Conservation (phyloP, 2,329 filamentous ascomycete species). For the Penicillium janthinellum region DNA sequence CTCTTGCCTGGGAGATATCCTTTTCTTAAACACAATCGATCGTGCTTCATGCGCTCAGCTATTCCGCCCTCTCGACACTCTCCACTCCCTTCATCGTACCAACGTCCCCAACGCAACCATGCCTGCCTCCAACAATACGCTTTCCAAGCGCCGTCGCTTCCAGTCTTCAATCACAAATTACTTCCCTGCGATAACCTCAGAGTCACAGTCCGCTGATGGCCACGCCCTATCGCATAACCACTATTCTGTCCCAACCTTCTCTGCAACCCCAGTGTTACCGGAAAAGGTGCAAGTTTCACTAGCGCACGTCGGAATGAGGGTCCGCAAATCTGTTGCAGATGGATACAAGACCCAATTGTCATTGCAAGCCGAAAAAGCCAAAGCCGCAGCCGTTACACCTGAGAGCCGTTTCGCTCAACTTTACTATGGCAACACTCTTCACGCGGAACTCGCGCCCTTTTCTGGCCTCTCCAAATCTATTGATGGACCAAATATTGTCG, state of each 20-base stretch:
- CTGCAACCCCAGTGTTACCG: conserved; percentile 58
- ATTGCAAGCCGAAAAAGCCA: conserved; percentile 28
- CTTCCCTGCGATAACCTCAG: conserved; percentile 33
- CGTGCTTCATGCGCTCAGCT: neutral
- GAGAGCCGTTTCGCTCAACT: conserved; percentile 4
- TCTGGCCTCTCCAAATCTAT: conserved; percentile 73
- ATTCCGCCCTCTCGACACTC: neutral
- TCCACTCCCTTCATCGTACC: conserved; percentile 20
- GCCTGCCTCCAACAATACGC: conserved; percentile 19
- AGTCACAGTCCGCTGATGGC: conserved; percentile 12
- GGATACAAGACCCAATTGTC: conserved; percentile 75
- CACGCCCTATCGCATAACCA: conserved; percentile 40
- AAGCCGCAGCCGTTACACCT: conserved; percentile 7
- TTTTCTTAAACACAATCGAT: neutral
- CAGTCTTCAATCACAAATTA: conserved; percentile 47
- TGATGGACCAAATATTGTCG: conserved; percentile 25
- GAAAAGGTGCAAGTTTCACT: conserved; percentile 74
- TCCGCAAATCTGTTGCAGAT: conserved; percentile 89
- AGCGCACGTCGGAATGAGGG: conserved; percentile 89
- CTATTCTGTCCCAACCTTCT: conserved; percentile 44
- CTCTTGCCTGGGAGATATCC: neutral
- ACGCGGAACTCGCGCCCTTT: conserved; percentile 72
- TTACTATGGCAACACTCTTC: conserved; percentile 14
- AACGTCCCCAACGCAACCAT: conserved; percentile 11
- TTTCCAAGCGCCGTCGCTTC: conserved; percentile 49